Evolutionary conservation across 1,284 basidiomycete genomes (phyloP).

Genomic region (Leccinum laetum): DNA sequence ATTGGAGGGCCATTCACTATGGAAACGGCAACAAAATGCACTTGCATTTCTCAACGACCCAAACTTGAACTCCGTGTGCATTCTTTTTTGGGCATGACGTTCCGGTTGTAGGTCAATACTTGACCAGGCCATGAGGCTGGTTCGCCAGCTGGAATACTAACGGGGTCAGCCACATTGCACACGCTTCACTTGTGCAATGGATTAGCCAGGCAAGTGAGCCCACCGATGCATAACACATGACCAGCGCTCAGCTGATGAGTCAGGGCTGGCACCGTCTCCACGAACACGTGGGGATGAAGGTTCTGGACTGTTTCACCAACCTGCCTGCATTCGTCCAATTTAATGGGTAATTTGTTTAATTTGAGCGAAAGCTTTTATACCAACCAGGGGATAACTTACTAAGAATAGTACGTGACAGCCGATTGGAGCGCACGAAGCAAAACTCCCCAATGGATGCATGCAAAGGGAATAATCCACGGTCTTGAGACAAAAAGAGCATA

Average conservation of each 20-base stretch:
- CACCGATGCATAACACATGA: conserved; percentile 6
- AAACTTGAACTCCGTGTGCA: no score
- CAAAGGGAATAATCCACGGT: conserved; percentile 2
- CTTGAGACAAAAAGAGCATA: not conserved
- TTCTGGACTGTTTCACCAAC: not conserved
- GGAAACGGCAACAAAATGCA: no score
- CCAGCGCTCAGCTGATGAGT: not conserved
- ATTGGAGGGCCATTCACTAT: no score
- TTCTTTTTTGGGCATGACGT: no score
- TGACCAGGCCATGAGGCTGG: no score
- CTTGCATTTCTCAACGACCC: no score
- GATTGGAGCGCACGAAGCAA: conserved; percentile 2
- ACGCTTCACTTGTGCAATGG: conserved; percentile 4
- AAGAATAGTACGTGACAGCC: not conserved
- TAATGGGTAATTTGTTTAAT: conserved; percentile 3
- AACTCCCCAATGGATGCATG: not conserved
- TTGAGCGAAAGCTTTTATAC: conserved; percentile 2
- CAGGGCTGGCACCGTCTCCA: conserved; percentile 1
- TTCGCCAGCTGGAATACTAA: not conserved
- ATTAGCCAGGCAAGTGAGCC: conserved; percentile 4
- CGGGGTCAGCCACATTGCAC: conserved; percentile 2
- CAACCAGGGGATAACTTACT: conserved; percentile 2
- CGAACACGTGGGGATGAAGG: conserved; percentile 7
- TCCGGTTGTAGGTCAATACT: no score
- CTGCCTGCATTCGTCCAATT: not conserved